Evolutionary conservation across 805 yeast genomes (phyloP), one percentile per base, ranked within the genome.

Genomic region (Grigorovia transvaalensis): DNA sequence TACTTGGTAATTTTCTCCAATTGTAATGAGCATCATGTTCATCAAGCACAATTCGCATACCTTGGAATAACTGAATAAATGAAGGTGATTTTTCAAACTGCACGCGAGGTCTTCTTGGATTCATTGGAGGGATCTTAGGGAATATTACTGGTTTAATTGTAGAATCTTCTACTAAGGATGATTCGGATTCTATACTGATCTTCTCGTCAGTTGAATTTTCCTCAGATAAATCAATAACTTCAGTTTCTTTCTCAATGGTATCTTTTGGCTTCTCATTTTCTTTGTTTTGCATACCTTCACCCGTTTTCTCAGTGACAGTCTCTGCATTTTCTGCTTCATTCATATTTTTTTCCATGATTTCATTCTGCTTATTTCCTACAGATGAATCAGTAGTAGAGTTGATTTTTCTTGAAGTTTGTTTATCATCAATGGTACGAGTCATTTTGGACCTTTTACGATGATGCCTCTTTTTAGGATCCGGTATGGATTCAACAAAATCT

Each of bases 1-100:
- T 63, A 23, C 62, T 57, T 1, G 64, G 55, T 19, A 65, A 50
- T 12, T 63, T 58, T 44, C 56, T 61, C 70, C 70, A 66, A 49
- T 65, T 66, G 44, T 62, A 64, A 15, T 54, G 53, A 9, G 66
- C 67, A 53, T 66, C 70, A 15, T 54, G 49, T 18, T 62, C 66
- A 54, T 64, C 70, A 17, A 66, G 52, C 6, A 66, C 66, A 5
- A 60, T 43, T 44, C 66, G 52, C 62, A 66, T 66, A 35, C 60
- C 64, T 38, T 63, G 59, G 46, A 65, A 66, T 23, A 66, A 50
- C 48, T 66, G 67, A 17, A 59, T 53, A 48, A 60, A 64, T 0
- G 70, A 66, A 18, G 65, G 59, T 2, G 70, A 66, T 49, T 61
- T 60, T 15, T 54, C 55, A 50, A 65, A 58, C 1, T 46, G 46